These are phyloP conservation scores for Malassezia psittaci DNA, from an alignment of 1,284 basidiomycete species.

Conservation along the genomic window DNA sequence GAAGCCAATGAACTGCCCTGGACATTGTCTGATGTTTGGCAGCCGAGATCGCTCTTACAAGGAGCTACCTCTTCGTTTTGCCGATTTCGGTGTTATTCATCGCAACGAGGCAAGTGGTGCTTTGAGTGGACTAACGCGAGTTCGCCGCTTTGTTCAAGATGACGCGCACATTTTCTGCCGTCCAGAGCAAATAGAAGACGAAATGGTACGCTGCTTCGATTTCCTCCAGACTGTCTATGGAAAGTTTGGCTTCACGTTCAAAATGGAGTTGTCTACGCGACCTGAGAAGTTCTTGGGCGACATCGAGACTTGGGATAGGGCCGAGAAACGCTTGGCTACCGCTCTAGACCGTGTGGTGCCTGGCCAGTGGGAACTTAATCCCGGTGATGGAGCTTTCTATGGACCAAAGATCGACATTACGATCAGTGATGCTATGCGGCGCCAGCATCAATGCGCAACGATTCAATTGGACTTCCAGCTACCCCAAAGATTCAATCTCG, in stretches of 20 bases:
- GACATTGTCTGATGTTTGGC: constrained; percentile 93
- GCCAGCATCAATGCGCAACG: constrained; percentile 88
- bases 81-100: constrained; percentile 96
- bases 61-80: constrained; percentile 91
- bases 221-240: constrained; percentile 85
- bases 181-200: constrained; percentile 77
- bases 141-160: constrained; percentile 91
- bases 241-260: constrained; percentile 94
- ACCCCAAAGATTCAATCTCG: constrained; percentile 92
- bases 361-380: constrained; percentile 86
- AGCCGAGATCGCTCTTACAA: constrained; percentile 86
- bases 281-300: constrained; percentile 89
- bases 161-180: constrained; percentile 97
- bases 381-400: constrained; percentile 77
- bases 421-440: constrained; percentile 81
- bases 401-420: constrained; percentile 82
- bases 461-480: constrained; percentile 99
- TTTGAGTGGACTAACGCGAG: constrained; percentile 82
- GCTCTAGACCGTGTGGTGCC: constrained; percentile 79
- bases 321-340: constrained; percentile 77
- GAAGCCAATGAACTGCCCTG: constrained; percentile 99
- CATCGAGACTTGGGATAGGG: constrained; percentile 77
- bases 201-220: constrained; percentile 78
- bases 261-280: constrained; percentile 85
- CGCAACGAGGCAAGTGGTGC: constrained; percentile 94